These are phyloP conservation scores for Apostasia shenzhenica DNA, from an alignment of 106 monocot genomes.

Conservation along the genomic window DNA sequence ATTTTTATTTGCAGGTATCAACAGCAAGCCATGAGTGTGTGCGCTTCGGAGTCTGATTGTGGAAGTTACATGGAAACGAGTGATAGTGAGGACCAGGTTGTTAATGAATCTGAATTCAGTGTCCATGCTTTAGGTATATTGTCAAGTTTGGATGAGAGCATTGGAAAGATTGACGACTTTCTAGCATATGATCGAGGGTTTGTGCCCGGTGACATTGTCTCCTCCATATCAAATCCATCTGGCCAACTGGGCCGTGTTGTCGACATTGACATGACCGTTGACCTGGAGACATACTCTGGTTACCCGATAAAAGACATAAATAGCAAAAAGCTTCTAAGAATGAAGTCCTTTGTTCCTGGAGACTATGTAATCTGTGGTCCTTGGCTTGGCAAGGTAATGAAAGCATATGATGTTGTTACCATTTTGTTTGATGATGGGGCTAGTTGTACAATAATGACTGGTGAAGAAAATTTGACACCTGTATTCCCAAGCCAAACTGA, in stretches of 20 bases:
- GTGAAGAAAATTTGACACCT: constrained; percentile 43
- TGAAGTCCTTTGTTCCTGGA: constrained; percentile 46
- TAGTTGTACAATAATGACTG: constrained; percentile 44
- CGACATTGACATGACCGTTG: constrained; percentile 56
- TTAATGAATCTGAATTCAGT: constrained; percentile 39
- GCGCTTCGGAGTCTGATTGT: constrained; percentile 44
- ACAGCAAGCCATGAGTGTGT: constrained; percentile 34
- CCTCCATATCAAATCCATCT: constrained; percentile 43
- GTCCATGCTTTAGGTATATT: constrained; percentile 66
- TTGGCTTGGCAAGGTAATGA: constrained; percentile 69
- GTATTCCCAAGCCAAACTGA: constrained; percentile 32
- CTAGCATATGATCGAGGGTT: constrained; percentile 70
- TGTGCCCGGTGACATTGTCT: constrained; percentile 63
- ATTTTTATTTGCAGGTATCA: too few relatives aligned
- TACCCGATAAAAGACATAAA: constrained; percentile 45
- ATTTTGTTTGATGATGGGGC: constrained; percentile 59
- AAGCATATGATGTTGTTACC: constrained; percentile 45
- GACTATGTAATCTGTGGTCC: constrained; percentile 61
- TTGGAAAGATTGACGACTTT: constrained; percentile 72
- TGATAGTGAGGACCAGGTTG: constrained; percentile 69
- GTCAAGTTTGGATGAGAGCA: constrained; percentile 62
- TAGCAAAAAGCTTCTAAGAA: constrained; percentile 48
- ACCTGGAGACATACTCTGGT: constrained; percentile 56
- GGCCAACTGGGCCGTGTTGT: constrained; percentile 67
- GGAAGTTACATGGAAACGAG: constrained; percentile 55